These are phyloP conservation scores for Hanseniaspora sp. DNA, from an alignment of 1,139 yeast species.

Conservation along the genomic window DNA sequence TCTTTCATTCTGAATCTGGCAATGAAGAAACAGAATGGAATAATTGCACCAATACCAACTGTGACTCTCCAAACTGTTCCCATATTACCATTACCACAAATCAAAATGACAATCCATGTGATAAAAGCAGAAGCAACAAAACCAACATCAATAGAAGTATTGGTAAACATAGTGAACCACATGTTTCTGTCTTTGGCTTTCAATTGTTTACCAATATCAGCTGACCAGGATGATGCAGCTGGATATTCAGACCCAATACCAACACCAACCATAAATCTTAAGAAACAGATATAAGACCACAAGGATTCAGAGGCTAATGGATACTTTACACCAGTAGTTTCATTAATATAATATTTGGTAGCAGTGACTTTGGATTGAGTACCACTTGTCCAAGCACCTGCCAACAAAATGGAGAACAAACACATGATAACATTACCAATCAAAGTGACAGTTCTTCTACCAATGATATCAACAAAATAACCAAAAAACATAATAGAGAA, in stretches of 20 bases:
- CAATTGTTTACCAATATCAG: slow-evolving; percentile 74
- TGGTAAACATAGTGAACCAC: slow-evolving; percentile 82
- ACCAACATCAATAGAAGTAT: slow-evolving; percentile 77
- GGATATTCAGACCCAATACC: slow-evolving; percentile 90
- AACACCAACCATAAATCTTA: slow-evolving; percentile 76
- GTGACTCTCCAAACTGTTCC: slow-evolving; percentile 84
- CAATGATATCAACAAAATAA: slow-evolving; percentile 61
- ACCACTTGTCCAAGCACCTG: slow-evolving; percentile 77
- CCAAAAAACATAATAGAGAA: slow-evolving; percentile 80
- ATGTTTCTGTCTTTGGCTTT: slow-evolving; percentile 78
- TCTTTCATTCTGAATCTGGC: slow-evolving; percentile 68
- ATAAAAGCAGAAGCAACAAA: slow-evolving; percentile 77
- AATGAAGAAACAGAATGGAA: slow-evolving; percentile 67
- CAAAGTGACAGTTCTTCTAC: slow-evolving; percentile 74
- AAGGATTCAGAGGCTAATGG: slow-evolving; percentile 40
- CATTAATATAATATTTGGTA: slow-evolving; percentile 27
- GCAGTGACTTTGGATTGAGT: slow-evolving; percentile 17
- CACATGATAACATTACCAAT: slow-evolving; percentile 62
- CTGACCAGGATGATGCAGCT: slow-evolving; percentile 84
- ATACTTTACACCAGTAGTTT: slow-evolving; percentile 33
- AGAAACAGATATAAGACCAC: slow-evolving; percentile 70
- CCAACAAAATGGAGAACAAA: slow-evolving; percentile 60
- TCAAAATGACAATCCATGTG: slow-evolving; percentile 78
- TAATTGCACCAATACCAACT: slow-evolving; percentile 86
- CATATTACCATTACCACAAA: slow-evolving; percentile 58